Conservation (phyloP, 2,329 filamentous ascomycete species). For the Fusarium lateritium region DNA sequence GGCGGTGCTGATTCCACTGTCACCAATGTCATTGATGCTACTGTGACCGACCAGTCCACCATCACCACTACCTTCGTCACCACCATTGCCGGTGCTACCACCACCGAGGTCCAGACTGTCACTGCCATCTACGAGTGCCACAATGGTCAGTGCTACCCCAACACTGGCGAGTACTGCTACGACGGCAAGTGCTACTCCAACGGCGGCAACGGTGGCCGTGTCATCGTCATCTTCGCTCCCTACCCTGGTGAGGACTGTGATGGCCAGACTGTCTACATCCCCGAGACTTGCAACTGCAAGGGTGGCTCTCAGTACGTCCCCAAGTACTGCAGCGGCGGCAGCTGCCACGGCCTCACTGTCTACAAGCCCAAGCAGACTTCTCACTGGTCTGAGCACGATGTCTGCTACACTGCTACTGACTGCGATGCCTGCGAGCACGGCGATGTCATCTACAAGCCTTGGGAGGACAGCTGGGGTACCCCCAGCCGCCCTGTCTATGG, state of each 20-base stretch:
- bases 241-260: conserved; percentile 39
- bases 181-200: conserved; percentile 35
- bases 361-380: conserved; percentile 45
- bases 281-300: conserved; percentile 39
- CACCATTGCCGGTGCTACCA: conserved; percentile 24
- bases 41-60: conserved; percentile 36
- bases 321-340: conserved; percentile 31
- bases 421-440: conserved; percentile 35
- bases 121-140: conserved; percentile 42
- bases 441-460: conserved; percentile 45
- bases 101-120: conserved; percentile 35
- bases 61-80: conserved; percentile 41
- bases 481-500: conserved; percentile 15
- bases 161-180: conserved; percentile 24
- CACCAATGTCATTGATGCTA: conserved; percentile 26
- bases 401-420: conserved; percentile 34
- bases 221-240: conserved; percentile 41
- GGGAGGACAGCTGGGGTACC: conserved; percentile 31
- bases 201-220: conserved; percentile 4
- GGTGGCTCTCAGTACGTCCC: conserved; percentile 42
- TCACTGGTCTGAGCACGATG: conserved; percentile 28
- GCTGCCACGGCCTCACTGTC: conserved; percentile 41
- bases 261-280: conserved; percentile 40
- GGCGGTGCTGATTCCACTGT: conserved; percentile 8
- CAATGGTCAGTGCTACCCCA: conserved; percentile 36